phyloP scores from a whole-genome alignment of 2,329 filamentous ascomycete genomes.

The Cladorrhinum sp. region DNA sequence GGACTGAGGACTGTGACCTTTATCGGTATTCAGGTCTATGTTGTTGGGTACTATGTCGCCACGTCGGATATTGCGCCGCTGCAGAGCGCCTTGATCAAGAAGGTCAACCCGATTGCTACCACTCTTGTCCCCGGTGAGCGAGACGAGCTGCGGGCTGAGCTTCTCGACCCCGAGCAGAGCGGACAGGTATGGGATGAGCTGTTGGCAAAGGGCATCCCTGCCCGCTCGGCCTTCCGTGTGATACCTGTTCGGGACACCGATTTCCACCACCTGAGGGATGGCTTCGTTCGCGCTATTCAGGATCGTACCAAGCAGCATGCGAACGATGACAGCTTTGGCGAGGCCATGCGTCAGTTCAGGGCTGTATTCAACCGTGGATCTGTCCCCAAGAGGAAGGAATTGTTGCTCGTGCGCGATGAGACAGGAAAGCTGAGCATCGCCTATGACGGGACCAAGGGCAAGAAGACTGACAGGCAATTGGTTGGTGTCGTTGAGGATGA shows the following conservation, averaged over 20 bases:
- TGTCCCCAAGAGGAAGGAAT: constrained; percentile 74
- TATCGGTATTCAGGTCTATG: constrained; percentile 86
- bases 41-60: constrained; percentile 88
- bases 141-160: constrained; percentile 62
- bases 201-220: constrained; percentile 63
- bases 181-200: constrained; percentile 73
- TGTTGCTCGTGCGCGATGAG: constrained; percentile 68
- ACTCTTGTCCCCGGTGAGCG: constrained; percentile 82
- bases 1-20: constrained; percentile 90
- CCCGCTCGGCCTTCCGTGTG: constrained; percentile 72
- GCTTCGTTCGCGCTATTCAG: constrained; percentile 82
- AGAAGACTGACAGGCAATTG: constrained; percentile 43
- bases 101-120: constrained; percentile 73
- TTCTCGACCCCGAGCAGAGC: constrained; percentile 67
- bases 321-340: constrained; percentile 72
- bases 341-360: constrained; percentile 74
- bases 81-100: constrained; percentile 72
- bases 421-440: constrained; percentile 65
- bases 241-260: constrained; percentile 92
- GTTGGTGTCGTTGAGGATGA: constrained; percentile 76
- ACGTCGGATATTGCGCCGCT: constrained; percentile 77
- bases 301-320: constrained; percentile 56
- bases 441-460: constrained; percentile 54
- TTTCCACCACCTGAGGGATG: constrained; percentile 88
- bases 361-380: constrained; percentile 74